Conservation (phyloP, 2,329 filamentous ascomycete genomes). For the Calonectria leucothoes region DNA sequence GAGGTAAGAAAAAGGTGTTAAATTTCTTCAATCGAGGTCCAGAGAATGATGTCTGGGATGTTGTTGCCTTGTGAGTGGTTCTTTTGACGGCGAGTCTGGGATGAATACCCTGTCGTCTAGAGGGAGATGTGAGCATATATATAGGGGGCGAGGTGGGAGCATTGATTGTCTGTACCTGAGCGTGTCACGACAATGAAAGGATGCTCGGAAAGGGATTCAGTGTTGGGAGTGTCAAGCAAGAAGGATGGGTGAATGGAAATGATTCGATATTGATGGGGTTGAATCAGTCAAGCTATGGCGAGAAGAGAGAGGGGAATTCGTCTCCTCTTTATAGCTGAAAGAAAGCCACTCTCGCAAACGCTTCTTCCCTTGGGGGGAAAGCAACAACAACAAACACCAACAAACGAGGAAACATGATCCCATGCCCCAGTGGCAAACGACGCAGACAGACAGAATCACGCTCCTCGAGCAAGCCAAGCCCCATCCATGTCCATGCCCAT, state of each 20-base stretch:
- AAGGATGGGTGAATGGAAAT: background rate
- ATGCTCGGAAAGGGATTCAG: background rate
- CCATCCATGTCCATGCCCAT: background rate
- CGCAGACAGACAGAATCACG: background rate
- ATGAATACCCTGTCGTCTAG: background rate
- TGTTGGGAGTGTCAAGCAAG: background rate
- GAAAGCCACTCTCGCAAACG: background rate
- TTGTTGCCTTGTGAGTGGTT: too few relatives aligned
- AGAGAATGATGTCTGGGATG: background rate
- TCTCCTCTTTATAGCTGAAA: slow-evolving; percentile 4
- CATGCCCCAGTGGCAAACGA: background rate
- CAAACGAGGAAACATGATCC: background rate
- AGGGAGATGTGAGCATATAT: background rate
- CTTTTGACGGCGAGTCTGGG: background rate
- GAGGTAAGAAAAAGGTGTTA: background rate
- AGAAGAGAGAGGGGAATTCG: too few relatives aligned
- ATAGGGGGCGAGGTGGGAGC: background rate
- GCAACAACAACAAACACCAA: background rate
- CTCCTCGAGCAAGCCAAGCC: background rate
- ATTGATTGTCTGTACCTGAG: background rate
- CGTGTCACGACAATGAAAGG: background rate
- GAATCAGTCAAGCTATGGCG: background rate
- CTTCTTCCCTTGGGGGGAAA: background rate
- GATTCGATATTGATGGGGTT: background rate
- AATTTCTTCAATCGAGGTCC: background rate